Conservation (phyloP, 2,329 filamentous ascomycete genomes). For the Cordyceps pruinosa region DNA sequence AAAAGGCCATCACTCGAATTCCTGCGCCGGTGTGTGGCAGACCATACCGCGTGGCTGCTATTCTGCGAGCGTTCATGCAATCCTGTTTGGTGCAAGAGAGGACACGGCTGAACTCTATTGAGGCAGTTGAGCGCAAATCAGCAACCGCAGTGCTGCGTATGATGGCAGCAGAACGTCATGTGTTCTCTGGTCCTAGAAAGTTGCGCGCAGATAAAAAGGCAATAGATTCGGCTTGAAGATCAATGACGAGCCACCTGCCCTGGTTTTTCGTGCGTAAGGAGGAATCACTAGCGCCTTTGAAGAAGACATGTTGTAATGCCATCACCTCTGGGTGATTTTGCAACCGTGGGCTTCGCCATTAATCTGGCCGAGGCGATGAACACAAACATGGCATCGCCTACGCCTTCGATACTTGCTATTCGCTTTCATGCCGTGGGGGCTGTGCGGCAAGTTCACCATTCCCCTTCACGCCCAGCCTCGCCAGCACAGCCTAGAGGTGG, state of each 20-base stretch:
- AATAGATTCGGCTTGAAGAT: neutral
- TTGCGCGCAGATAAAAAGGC: neutral
- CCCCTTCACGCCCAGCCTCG: neutral
- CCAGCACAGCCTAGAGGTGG: neutral
- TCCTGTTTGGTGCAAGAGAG: neutral
- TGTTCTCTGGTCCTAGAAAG: neutral
- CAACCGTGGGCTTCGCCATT: too few species aligned
- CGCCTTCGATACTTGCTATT: neutral
- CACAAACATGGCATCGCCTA: neutral
- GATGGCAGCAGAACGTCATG: conserved; percentile 1
- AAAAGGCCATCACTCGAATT: too few species aligned
- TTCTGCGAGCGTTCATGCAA: too few species aligned
- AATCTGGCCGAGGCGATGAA: neutral
- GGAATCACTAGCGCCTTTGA: too few species aligned
- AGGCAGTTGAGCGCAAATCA: neutral
- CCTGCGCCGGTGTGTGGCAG: too few species aligned
- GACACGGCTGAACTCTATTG: neutral
- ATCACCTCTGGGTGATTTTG: too few species aligned
- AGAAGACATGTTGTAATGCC: too few species aligned
- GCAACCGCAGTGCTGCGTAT: neutral
- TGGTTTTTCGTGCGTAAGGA: too few species aligned
- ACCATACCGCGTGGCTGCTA: too few species aligned
- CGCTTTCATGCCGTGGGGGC: neutral
- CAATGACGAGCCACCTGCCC: too few species aligned
- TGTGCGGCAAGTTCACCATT: neutral